Base-by-base conservation (phyloP, 2,329 filamentous ascomycete genomes). In the Akanthomyces uredinophilus region DNA sequence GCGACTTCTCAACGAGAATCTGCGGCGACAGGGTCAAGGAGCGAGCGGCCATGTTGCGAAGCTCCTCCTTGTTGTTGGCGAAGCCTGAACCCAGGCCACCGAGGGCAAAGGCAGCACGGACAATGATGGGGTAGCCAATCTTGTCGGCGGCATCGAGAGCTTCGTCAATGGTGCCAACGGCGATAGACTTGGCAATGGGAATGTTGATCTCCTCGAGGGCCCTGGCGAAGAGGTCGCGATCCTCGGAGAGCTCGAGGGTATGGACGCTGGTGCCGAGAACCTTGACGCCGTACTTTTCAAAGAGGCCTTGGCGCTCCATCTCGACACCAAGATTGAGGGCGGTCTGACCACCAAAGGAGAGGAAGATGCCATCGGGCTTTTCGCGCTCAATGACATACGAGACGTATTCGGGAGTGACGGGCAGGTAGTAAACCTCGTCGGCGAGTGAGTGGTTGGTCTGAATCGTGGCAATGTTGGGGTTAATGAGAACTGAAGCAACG, bases 401-500 rank as follows among this genome's bases (percentile, higher is more conserved):
- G 73, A 97, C 93, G 79, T 98, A 99, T 83, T 98, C 94, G 66
- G 94, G 90, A 20, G 95, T 99, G 70, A 99, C 93, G 62, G 95
- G 95, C 43, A 98, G 88, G 78, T 97, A 98, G 83, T 98, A 98
- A 72, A 98, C 90, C 80, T 98, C 93, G 74, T 98, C 94, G 72
- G 92, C 92, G 73, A 98, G 89, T 71, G 89, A 88, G 83, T 98
- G 94, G 76, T 96, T 92, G 70, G 94, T 98, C 80, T 98, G 94
- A 72, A 98, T 98, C 63, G 95, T 98, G 64, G 94, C 94, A 75
- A 98, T 98, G 76, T 98, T 98, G 71, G 94, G 94, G 79, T 98
- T 98, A 76, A 98, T 93, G 67, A 98, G 87, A 61, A 98, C 90
- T 11, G 94, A 96, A 68, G 88, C 79, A 64, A 98, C 91, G 65